Evolutionary conservation across 805 yeast species (phyloP), one percentile per base, ranked within the genome.

Genomic region (Starmerella kuoi): DNA sequence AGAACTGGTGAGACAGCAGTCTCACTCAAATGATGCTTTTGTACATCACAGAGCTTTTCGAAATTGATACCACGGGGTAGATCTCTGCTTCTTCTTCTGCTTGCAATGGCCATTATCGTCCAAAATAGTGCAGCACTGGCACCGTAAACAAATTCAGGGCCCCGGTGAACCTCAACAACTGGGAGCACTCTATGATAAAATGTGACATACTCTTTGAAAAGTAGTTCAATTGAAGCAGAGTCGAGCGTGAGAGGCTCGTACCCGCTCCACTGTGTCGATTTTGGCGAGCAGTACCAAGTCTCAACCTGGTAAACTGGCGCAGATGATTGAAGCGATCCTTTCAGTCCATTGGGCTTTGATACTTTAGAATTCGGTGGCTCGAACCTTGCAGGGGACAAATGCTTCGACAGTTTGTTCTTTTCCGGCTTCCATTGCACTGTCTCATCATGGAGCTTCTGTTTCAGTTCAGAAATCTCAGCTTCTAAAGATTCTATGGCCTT

Each of bases 61-160:
- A 81, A 72, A n/a, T 79, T 59, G 22, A 61, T 61, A 2, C 63
- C 45, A 17, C 21, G 28, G 11, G 49, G 48, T 12, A 43, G 45
- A 7, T 45, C 54, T 54, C 59, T 64, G 28, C 53, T 46, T 46
- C 68, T 69, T 43, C 94, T 68, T 46, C 98, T 70, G 34, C 86
- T 63, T 0, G 94, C 83, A 1, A 85, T 80, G 31, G 85, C 74
- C 75, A 87, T 77, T 14, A 88, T 77, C 0, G 88, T 87, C 98
- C 98, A 88, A 56, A 88, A 88, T 17, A 88, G 64, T 2, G 88
- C 79, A 0, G 96, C 95, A 44, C 95, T 85, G 15, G 82, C 66
- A 44, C 74, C 62, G 58, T 81, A 83, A 7, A 87, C 70, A 36
- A 76, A 65, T 52, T 86, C 96, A 1, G 94, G 91, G 8, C 95